A percentile compares a stretch with the other conserved stretches of the same genome.
These are phyloP conservation scores for Eleusine indica DNA, from an alignment of 176 grass and related monocot species.

Conservation along the genomic window DNA sequence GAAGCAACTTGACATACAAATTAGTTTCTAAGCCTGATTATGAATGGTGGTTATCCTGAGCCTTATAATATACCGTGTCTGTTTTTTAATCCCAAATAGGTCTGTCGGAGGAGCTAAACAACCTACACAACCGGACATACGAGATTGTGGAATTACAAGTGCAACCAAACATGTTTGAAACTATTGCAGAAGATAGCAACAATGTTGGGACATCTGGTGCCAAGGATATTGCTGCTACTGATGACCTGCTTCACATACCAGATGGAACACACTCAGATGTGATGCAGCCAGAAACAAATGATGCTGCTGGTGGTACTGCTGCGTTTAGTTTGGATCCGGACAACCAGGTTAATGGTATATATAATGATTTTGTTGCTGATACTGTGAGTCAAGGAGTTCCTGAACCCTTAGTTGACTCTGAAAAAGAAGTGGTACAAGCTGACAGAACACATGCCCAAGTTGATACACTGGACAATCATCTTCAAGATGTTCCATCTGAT, in stretches of 20 bases:
- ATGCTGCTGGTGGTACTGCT: conserved; percentile 5
- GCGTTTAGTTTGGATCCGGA: conserved; percentile 37
- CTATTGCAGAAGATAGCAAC: conserved; percentile 31
- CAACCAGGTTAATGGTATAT: conserved; percentile 33
- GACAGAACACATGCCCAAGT: conserved; percentile 40
- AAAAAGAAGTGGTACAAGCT: conserved; percentile 31
- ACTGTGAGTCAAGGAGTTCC: conserved; percentile 32
- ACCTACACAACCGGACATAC: conserved; percentile 53
- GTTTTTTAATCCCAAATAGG: conserved; percentile 52
- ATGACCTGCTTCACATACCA: conserved; percentile 35
- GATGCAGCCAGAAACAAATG: conserved; percentile 17
- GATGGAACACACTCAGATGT: conserved; percentile 32
- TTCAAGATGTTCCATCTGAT: conserved; percentile 51
- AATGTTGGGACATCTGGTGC: conserved; percentile 36
- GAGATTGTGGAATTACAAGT: conserved; percentile 37
- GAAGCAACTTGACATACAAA: conserved; percentile 1
- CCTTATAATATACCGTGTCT: conserved; percentile 6
- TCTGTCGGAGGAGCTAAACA: conserved; percentile 64
- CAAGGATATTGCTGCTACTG: conserved; percentile 26
- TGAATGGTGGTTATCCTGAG: conserved; percentile 9
- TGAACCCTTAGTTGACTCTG: conserved; percentile 27
- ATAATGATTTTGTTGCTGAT: conserved; percentile 34
- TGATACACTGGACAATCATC: conserved; percentile 31
- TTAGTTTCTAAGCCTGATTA: conserved; percentile 16
- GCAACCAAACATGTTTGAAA: conserved; percentile 30